Base-by-base conservation (phyloP, 2,329 filamentous ascomycete species). In the Gnomoniopsis sp. region DNA sequence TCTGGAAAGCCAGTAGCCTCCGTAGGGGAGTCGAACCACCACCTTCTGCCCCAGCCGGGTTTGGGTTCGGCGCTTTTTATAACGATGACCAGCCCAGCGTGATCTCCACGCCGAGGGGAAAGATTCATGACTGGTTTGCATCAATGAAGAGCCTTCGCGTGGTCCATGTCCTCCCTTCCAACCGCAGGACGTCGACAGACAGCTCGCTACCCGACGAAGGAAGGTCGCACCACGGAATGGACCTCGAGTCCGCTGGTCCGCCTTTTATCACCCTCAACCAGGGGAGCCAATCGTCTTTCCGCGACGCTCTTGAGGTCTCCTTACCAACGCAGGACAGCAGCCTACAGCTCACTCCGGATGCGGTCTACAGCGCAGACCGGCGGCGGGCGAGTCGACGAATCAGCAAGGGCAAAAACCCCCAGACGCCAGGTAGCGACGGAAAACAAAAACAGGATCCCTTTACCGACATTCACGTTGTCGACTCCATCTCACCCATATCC, bases 281-380 rank as follows among this genome's bases (percentile, higher is more conserved):
- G 14, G 60, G 62, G 26, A 65, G 63, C 22, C 60, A 65, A 19
- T 59, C 59, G 41, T 67, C 67, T 1, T 72, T 70, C 54, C 65
- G 68, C 15, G 67, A 66, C 44, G 64, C 57, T 8, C 51, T 72
- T n/a, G 67, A 72, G 30, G 62, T 68, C 53, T 65, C 64, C 41
- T 67, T 72, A 11, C 70, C 69, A 3, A 47, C 58, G 15, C 55
- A 62, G 10, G 51, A 60, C 34, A 46, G 19, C 36, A 69, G 65
- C 34, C 63, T 68, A 19, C 65, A 65, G 43, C 65, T 57, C n/a
- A 66, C 64, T 2, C 64, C 67, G 3, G 65, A 65, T 1, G 60
- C 62, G 15, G 63, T 65, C 15, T 66, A 67, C 59, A 62, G 49
- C 22, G 59, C 30, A 3, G 36, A n/a, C 22, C 46, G 11, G 53